Evolutionary conservation across 2,329 filamentous ascomycete species (phyloP), one percentile per base, ranked within the genome.

Genomic region (Seiridium cupressi): DNA sequence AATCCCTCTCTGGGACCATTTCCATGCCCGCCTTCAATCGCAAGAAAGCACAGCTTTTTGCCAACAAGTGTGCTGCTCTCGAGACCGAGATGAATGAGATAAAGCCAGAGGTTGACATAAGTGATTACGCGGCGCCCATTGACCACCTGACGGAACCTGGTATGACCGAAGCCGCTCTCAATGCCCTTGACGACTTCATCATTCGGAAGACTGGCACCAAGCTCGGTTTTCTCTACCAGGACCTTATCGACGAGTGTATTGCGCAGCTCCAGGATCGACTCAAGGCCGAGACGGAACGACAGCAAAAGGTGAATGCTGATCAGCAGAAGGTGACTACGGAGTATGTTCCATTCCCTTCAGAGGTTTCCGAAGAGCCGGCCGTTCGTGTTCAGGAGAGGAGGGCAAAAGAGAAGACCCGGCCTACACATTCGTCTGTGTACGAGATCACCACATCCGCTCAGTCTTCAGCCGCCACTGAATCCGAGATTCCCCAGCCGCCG

Each of bases 341-440:
- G 13, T 65, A 64, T 9, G 58, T 69, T 1, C 64, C 69, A 0
- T 42, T 66, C 5, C 60, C 66, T 0, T n/a, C 60, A 0, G 62
- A 68, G 5, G 40, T 64, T 1, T 48, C 65, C 3, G 59, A 70
- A 34, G 49, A 65, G 0, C 51, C 49, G 5, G 69, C 72, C 26
- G 35, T 69, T 1, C 63, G 60, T 8, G 61, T 77, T 1, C 67
- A 78, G 58, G 66, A 75, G 48, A 73, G 74, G 32, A 72, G 65
- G 31, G 60, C 75, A 46, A 82, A 81, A 61, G 71, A 77, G 48
- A 83, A 81, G 69, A 81, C 78, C 0, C 75, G 79, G 0, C 76
- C 73, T 3, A 59, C 66, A 0, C 65, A 76, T 34, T 72, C 73
- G 1, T 77, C 74, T 0, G 57, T 67, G 0, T 76, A 74, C 53